phyloP scores from a whole-genome alignment of 2,329 filamentous ascomycete genomes.

The Aquanectria penicillioides region DNA sequence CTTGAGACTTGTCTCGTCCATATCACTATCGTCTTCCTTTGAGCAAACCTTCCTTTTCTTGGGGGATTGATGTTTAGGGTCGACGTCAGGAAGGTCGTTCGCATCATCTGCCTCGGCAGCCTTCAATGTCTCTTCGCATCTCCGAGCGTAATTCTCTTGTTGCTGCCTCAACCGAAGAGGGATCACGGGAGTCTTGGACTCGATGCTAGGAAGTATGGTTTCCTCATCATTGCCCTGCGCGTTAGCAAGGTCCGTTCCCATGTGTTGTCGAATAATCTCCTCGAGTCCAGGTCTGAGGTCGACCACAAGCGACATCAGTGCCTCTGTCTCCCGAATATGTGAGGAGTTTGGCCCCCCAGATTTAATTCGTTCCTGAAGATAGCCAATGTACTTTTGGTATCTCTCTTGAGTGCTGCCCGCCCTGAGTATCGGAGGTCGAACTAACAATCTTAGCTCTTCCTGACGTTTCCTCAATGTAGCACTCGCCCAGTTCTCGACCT shows the following conservation, averaged over 20 bases:
- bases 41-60: background rate
- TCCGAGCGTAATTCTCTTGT: background rate
- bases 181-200: background rate
- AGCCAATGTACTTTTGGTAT: background rate
- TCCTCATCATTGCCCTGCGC: too few relatives aligned
- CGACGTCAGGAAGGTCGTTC: background rate
- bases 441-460: background rate
- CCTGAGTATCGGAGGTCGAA: background rate
- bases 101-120: background rate
- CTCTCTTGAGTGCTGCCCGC: background rate
- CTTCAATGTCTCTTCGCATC: background rate
- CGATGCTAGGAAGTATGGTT: too few relatives aligned
- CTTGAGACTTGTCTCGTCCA: background rate
- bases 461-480: constrained; percentile 3
- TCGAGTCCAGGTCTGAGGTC: constrained; percentile 24
- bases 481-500: constrained; percentile 8
- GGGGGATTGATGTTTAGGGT: too few relatives aligned
- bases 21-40: background rate
- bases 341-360: background rate
- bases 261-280: background rate
- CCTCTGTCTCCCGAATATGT: constrained; percentile 24
- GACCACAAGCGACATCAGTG: constrained; percentile 22
- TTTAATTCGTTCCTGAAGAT: background rate
- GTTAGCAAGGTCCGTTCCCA: background rate
- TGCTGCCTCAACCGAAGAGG: background rate